Base-by-base conservation (phyloP, 192 early-diverging fungal species). In the Entomortierella lignicola region DNA sequence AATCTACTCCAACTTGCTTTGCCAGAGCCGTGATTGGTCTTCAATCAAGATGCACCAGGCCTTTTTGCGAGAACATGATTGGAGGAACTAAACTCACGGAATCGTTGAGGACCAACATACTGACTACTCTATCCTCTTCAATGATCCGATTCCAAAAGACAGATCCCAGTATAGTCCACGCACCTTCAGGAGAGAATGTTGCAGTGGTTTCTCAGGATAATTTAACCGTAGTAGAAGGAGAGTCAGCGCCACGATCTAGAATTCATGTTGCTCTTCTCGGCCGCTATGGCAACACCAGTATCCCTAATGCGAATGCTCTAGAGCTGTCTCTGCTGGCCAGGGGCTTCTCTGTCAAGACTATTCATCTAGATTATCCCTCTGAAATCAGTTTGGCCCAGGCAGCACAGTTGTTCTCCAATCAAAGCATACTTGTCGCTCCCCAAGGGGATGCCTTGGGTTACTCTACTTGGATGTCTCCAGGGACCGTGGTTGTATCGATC, bases 241-340 rank as follows among this genome's bases (percentile, higher is more conserved):
- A 79, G 41, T 60, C 57, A 11, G 67, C 67, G 39, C 75, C 75
- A 0, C 44, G 75, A 15, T 69, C 75, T 6, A 69, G 39, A 48
- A 79, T 79, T 44, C 48, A 79, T 3, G 68, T 79, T 7, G 75
- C 65, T 0, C 34, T 79, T n/a, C 43, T 79, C 10, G 75, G 75
- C 15, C 75, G 75, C 1, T 79, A 69, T 50, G 75, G 75, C 26
- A 79, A 79, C 57, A 79, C 75, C 25, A 79, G 75, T 30, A 69
- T 79, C 29, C 75, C 75, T 8, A 79, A 79, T 48, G 66, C 66
- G 21, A 64, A 63, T 53, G 15, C 51, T 0, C 51, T 79, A 31
- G 75, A 79, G 42, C 34, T 65, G 26, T 65, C 75, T 61, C 67
- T 79, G 68, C 63, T 79, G 42, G 50, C 60, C 57, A 79, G 56